Evolutionary conservation across 495 filamentous ascomycete species (phyloP).

Genomic region (Penicillium salamii): DNA sequence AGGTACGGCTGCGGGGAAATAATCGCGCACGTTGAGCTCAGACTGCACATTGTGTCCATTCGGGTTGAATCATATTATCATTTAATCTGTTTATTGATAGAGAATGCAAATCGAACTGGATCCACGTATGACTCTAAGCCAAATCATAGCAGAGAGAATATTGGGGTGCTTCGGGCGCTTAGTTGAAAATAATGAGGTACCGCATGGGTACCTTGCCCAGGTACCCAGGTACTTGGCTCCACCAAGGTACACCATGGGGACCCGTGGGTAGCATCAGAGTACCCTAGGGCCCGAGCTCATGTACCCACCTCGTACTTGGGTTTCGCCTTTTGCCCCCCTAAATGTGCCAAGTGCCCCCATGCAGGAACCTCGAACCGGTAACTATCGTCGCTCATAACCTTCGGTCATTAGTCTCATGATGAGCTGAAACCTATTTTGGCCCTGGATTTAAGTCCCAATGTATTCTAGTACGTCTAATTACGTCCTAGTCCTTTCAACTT

Average conservation of each 20-base stretch:
- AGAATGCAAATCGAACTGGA: constrained; percentile 1
- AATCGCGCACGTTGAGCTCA: background rate
- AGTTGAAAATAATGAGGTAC: constrained; percentile 15
- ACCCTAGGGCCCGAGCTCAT: background rate
- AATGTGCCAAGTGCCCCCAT: too few relatives aligned
- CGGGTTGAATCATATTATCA: too few relatives aligned
- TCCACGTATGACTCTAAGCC: background rate
- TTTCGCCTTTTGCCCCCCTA: background rate
- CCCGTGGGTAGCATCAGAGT: constrained; percentile 4
- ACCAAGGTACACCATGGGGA: background rate
- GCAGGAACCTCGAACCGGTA: constrained; percentile 29
- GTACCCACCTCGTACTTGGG: too few relatives aligned
- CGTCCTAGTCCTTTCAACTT: background rate
- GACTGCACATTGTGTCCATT: too few relatives aligned
- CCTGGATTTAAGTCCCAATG: background rate
- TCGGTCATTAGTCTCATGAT: background rate
- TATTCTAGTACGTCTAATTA: background rate
- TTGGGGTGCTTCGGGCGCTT: constrained; percentile 38
- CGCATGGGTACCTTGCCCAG: background rate
- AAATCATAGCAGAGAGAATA: background rate
- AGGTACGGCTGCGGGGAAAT: constrained; percentile 9
- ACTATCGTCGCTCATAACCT: constrained; percentile 1
- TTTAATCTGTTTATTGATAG: too few relatives aligned
- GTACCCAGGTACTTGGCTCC: background rate
- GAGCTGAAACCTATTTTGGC: background rate